phyloP scores from a whole-genome alignment of 768 basidiomycete genomes.

The Cystofilobasidium macerans region DNA sequence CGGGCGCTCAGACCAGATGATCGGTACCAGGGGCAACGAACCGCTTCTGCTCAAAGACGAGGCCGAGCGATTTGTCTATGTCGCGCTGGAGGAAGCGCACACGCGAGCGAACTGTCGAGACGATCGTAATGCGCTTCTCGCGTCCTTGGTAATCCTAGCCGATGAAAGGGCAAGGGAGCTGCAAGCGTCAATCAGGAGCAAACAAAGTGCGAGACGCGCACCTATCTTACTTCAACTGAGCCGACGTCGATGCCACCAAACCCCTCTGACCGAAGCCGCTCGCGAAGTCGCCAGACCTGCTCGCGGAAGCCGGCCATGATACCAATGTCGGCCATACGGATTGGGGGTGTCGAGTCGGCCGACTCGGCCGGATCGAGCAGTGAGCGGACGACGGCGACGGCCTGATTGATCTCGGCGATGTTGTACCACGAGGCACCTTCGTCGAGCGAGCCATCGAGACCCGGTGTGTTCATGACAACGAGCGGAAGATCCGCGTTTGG shows the following conservation, averaged over 20 bases:
- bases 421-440: slow-evolving; percentile 37
- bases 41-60: slow-evolving; percentile 38
- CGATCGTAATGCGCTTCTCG: slow-evolving; percentile 29
- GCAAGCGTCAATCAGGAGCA: neutral
- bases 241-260: slow-evolving; percentile 38
- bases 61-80: slow-evolving; percentile 33
- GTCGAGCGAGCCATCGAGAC: slow-evolving; percentile 36
- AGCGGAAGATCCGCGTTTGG: slow-evolving; percentile 34
- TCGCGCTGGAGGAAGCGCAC: slow-evolving; percentile 35
- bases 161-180: neutral
- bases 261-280: slow-evolving; percentile 29
- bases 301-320: slow-evolving; percentile 39
- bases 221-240: slow-evolving; percentile 32
- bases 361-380: slow-evolving; percentile 23
- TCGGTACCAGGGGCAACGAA: neutral
- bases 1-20: no score
- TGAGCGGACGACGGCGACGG: slow-evolving; percentile 28
- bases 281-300: slow-evolving; percentile 39
- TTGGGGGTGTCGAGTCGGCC: slow-evolving; percentile 12
- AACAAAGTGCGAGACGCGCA: neutral
- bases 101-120: slow-evolving; percentile 31
- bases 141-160: slow-evolving; percentile 36
- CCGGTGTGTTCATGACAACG: slow-evolving; percentile 32
- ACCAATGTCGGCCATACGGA: slow-evolving; percentile 34
- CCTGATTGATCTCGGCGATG: slow-evolving; percentile 30